A percentile compares a stretch with the other conserved stretches of the same genome.
phyloP scores from a whole-genome alignment of 163 green algal species.

The Scenedesmus sp. region DNA sequence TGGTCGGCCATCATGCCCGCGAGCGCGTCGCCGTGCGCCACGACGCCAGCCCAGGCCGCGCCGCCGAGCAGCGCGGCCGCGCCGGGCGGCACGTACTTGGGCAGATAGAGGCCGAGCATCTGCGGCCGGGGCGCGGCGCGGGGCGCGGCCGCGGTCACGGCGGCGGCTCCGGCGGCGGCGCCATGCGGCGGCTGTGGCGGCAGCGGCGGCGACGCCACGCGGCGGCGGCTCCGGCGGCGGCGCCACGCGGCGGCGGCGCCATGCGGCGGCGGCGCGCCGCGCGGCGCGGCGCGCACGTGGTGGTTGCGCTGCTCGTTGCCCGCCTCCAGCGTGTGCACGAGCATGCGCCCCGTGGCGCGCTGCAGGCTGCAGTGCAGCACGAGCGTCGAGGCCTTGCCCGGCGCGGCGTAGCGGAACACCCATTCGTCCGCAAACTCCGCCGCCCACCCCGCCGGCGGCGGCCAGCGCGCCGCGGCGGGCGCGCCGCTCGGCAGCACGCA shows the following conservation, averaged over 20 bases:
- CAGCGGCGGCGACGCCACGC: no score
- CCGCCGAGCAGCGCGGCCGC: background rate
- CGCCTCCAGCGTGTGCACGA: conserved; percentile 14
- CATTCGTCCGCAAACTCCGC: conserved; percentile 35
- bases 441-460: conserved; percentile 5
- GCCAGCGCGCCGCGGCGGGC: no score
- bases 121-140: no score
- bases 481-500: background rate
- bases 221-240: no score
- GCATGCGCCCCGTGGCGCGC: conserved; percentile 24
- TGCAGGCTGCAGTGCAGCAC: conserved; percentile 43
- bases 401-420: conserved; percentile 32
- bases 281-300: conserved; percentile 32
- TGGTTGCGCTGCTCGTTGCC: conserved; percentile 15
- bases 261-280: no score
- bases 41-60: conserved; percentile 6
- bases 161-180: no score
- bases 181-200: no score
- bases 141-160: background rate
- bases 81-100: conserved; percentile 40
- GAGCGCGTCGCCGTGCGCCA: conserved; percentile 1
- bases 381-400: conserved; percentile 23
- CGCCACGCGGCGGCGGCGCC: no score
- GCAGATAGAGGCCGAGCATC: conserved; percentile 40
- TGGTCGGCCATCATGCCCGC: conserved; percentile 29